These are phyloP conservation scores for Fusarium coffeatum DNA, from an alignment of 2,329 filamentous ascomycete species.

Conservation along the genomic window DNA sequence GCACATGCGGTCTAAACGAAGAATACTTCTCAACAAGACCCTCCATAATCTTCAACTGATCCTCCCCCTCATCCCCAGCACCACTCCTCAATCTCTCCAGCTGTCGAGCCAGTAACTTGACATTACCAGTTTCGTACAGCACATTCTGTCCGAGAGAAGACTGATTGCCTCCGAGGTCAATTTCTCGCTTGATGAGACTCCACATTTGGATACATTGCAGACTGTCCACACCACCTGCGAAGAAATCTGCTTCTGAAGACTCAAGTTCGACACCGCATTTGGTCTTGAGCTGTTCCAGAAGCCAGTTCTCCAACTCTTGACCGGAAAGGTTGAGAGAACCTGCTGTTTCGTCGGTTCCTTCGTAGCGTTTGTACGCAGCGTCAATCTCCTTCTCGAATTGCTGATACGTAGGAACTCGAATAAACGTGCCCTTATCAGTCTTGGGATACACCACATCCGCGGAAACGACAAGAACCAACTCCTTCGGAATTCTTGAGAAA, in stretches of 20 bases:
- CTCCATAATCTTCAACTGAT: constrained; percentile 50
- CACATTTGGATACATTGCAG: constrained; percentile 69
- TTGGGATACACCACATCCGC: constrained; percentile 57
- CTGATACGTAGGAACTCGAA: constrained; percentile 62
- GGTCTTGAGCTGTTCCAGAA: constrained; percentile 45
- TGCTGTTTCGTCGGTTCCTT: constrained; percentile 13
- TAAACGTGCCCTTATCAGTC: constrained; percentile 66
- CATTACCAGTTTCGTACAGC: constrained; percentile 64
- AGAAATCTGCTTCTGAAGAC: constrained; percentile 61
- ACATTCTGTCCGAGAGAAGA: constrained; percentile 64
- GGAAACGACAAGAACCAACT: constrained; percentile 63
- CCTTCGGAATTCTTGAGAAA: constrained; percentile 64
- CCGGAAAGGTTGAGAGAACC: constrained; percentile 5
- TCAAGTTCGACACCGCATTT: constrained; percentile 41
- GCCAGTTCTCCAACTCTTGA: constrained; percentile 49
- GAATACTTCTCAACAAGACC: constrained; percentile 54
- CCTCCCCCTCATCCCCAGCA: constrained; percentile 12
- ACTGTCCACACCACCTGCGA: constrained; percentile 67
- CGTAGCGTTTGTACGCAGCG: constrained; percentile 48
- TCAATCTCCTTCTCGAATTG: constrained; percentile 59
- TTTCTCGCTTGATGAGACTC: constrained; percentile 60
- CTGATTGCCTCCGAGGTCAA: constrained; percentile 60
- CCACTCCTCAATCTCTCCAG: constrained; percentile 42
- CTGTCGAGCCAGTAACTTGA: constrained; percentile 33
- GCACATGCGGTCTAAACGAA: constrained; percentile 43